phyloP scores from a whole-genome alignment of 805 yeast species.

The Ogataea ganodermae region DNA sequence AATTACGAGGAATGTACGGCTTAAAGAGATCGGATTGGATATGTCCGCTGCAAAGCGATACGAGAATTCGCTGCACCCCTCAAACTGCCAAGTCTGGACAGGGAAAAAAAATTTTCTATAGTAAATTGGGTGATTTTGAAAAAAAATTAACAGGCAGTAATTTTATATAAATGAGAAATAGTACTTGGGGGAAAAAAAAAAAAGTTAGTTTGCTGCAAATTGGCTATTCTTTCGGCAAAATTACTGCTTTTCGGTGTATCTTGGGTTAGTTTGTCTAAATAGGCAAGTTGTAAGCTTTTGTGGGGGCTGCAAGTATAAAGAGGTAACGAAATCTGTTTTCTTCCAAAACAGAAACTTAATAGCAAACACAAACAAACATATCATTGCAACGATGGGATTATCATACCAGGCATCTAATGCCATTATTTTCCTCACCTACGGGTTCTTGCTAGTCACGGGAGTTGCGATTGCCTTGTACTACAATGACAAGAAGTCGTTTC shows the following conservation, averaged over 20 bases:
- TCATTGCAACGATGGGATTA: constrained; percentile 25
- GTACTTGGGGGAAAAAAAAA: too few relatives aligned
- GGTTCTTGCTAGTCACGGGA: constrained; percentile 55
- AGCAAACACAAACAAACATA: background rate
- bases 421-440: constrained; percentile 62
- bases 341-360: background rate
- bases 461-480: constrained; percentile 60
- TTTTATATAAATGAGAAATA: too few relatives aligned
- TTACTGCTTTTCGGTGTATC: background rate
- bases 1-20: background rate
- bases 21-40: background rate
- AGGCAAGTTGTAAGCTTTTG: background rate
- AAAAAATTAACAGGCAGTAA: too few relatives aligned
- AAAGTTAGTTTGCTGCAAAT: background rate
- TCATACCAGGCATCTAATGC: constrained; percentile 59
- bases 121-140: too few relatives aligned
- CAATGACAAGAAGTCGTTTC: constrained; percentile 54
- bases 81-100: background rate
- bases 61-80: background rate
- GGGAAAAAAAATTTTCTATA: background rate
- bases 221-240: background rate
- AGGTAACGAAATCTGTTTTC: constrained; percentile 4
- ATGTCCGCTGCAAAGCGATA: background rate
- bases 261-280: background rate
- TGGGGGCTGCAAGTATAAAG: constrained; percentile 1